Percentiles rank a stretch among this genome's conserved stretches.
Conservation (phyloP, 345 rosid genomes). For the Hibiscus trionum region DNA sequence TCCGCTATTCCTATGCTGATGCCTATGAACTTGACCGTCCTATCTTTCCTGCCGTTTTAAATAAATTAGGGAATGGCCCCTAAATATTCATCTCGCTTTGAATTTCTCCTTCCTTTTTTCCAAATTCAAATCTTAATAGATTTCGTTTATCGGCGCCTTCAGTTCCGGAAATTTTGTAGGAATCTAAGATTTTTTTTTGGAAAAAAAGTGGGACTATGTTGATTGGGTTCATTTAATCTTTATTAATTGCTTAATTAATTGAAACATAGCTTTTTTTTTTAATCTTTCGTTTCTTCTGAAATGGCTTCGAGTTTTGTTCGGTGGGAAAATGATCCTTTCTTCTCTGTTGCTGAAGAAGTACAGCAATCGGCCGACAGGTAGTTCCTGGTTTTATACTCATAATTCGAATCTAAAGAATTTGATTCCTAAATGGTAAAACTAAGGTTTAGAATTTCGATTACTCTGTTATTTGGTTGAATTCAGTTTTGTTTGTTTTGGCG, state of each 20-base stretch:
- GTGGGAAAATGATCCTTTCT: conserved; percentile 99
- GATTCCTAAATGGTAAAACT: background rate
- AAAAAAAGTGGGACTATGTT: background rate
- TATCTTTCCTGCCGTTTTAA: background rate
- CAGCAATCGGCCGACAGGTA: conserved; percentile 95
- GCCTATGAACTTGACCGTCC: background rate
- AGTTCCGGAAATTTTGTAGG: background rate
- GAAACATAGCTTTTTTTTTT: background rate
- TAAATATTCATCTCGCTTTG: no score
- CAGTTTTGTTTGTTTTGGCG: background rate
- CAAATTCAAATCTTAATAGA: background rate
- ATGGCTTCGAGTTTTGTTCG: conserved; percentile 80
- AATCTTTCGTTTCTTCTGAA: background rate
- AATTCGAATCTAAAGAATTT: background rate
- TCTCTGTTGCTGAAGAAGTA: conserved; percentile 87
- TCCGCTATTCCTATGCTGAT: background rate
- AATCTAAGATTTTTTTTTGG: background rate
- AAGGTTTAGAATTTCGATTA: conserved; percentile 1
- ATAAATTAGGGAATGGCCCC: background rate
- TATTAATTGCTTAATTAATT: background rate
- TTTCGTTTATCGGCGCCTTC: conserved; percentile 5
- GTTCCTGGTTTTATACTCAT: background rate
- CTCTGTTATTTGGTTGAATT: background rate
- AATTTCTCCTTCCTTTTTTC: background rate
- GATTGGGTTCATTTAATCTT: background rate